These are phyloP conservation scores for Tylopilus rubrobrunneus DNA, from an alignment of 768 basidiomycete species.

Conservation along the genomic window DNA sequence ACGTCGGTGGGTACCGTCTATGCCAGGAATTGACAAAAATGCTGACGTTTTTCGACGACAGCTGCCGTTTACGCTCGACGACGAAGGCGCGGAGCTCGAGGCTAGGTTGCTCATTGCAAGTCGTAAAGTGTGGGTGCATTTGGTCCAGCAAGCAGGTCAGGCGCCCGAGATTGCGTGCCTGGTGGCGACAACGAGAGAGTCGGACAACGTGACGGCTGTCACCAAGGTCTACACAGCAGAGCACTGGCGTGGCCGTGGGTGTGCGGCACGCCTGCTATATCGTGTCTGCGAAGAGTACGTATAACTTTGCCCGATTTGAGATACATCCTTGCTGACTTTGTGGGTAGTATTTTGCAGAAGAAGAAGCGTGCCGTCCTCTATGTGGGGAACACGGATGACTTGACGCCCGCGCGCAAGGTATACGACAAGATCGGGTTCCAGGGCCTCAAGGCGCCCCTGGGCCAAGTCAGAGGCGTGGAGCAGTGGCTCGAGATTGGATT, in stretches of 20 bases:
- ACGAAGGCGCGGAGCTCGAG: conserved; percentile 43
- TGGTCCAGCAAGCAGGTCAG: conserved; percentile 27
- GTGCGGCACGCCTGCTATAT: conserved; percentile 59
- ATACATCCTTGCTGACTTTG: neutral
- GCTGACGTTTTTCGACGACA: conserved; percentile 19
- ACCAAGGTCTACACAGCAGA: conserved; percentile 70
- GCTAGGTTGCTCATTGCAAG: conserved; percentile 46
- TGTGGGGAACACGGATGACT: conserved; percentile 41
- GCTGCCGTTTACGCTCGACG: conserved; percentile 53
- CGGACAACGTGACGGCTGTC: conserved; percentile 53
- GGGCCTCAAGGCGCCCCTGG: conserved; percentile 6
- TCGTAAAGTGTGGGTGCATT: conserved; percentile 57
- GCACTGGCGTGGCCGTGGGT: conserved; percentile 47
- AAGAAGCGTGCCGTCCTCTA: conserved; percentile 49
- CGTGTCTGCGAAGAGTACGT: conserved; percentile 54
- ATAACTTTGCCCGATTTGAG: neutral
- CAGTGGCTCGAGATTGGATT: conserved; percentile 20
- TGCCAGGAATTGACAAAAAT: neutral
- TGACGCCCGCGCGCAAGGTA: conserved; percentile 18
- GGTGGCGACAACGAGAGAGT: conserved; percentile 65
- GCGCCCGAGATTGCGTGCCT: conserved; percentile 54
- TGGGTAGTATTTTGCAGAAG: conserved; percentile 29
- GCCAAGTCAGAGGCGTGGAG: conserved; percentile 13
- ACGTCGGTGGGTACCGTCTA: conserved; percentile 47
- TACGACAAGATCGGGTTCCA: conserved; percentile 23